Base-by-base conservation (phyloP, 768 basidiomycete species). In the Kwoniella sp. region DNA sequence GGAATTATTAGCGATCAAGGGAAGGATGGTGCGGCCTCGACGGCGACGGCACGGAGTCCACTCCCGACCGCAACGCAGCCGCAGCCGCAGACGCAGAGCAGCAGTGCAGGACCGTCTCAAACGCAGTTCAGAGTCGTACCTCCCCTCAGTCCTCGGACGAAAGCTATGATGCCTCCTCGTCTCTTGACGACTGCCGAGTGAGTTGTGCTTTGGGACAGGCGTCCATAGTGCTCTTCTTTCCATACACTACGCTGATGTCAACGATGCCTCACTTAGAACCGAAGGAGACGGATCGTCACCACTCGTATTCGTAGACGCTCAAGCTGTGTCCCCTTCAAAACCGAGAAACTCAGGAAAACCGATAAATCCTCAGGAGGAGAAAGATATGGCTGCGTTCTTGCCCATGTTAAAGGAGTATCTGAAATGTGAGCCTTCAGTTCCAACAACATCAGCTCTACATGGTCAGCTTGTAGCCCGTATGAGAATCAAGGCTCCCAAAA, bases 351-450 rank as follows among this genome's bases (percentile, higher is more conserved):
- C 71, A 25, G 62, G 25, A 22, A 31, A 25, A 50, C 25, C 37
- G 34, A 15, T 29, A 34, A 61, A 54, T 38, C 26, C 12, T 29
- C 55, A 60, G 37, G 74, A 68, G 28, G 73, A 79, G 29, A 72
- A 73, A 38, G 77, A 81, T 55, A 75, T 81, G 73, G 80, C 70
- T 26, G 75, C 73, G 25, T 82, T 81, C 67, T 60, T 80, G 50
- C 77, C 80, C 1, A 81, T 82, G 80, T 63, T 82, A 29, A 58
- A 77, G 51, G 78, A 80, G 58, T 77, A 80, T 55, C 66, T 81
- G 15, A 65, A 65, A 22, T 51, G 80, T 80, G 52, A 58, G 78
- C 72, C 11, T 28, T 20, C 8, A 48, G 8, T 23, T 48, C 11
- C 11, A 41, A 9, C 11, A 41, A 20, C 11, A 41, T 9, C 38